Base-by-base conservation (phyloP, 2,329 filamentous ascomycete species). In the Penicillium digitatum region DNA sequence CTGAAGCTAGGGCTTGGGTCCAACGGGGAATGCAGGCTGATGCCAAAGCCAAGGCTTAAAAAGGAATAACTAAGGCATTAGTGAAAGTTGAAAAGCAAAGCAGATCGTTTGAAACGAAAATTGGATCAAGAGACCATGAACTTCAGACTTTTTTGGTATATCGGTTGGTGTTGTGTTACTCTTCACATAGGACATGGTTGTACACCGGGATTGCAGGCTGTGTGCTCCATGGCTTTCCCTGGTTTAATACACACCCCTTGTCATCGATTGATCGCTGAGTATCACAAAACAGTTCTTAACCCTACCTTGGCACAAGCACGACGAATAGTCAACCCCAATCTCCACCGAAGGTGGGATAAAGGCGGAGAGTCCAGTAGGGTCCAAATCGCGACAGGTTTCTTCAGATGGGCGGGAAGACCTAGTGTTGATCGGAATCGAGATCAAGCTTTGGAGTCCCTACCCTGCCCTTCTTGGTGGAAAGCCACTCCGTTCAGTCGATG, bases 21-120 rank as follows among this genome's bases (percentile, higher is more conserved):
- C 82, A 88, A 72, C 68, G 78, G 42, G 82, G 85, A 2, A 90
- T 89, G 87, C 83, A 87, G 74, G 78, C 79, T 0, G 86, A 89
- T 72, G 78, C 82, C 2, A 79, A 82, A 69, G 81, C 81, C 55
- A 64, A 65, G 44, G 56, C 53, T 35, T 62, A 47, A 42, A 40
- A 14, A 20, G 9, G 14, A 35, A 34, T 1, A 18, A 3, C 7
- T 16, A 37, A 12, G 12, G 42, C 5, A 40, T 42, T 49, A 20
- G n/a, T 39, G 9, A 29, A 22, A 35, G 27, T 37, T 14, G 18
- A 38, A 45, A 20, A 9, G 11, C 16, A 22, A 10, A 14, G 16
- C 27, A 20, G n/a, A 29, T 34, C 34, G 27, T 8, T 34, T n/a
- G 3, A 26, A 22, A 29, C 8, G 9, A 24, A 24, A 26, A n/a